Evolutionary conservation across 2,329 filamentous ascomycete genomes (phyloP).

Genomic region (Pseudocercospora pini-densiflorae): DNA sequence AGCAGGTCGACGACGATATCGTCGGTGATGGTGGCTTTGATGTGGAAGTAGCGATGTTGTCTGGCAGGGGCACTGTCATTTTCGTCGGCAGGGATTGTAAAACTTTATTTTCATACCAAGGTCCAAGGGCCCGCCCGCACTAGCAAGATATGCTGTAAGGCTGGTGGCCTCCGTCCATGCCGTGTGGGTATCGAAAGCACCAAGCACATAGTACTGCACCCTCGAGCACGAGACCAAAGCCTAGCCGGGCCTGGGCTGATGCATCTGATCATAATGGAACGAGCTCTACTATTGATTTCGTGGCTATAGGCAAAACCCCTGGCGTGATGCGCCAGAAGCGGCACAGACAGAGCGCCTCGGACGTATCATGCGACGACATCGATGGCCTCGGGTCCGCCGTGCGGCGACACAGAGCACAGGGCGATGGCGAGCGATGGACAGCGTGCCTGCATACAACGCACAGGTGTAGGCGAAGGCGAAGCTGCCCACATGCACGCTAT

Average conservation of each 20-base stretch:
- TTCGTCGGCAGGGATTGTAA: background rate
- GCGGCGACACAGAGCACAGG: background rate
- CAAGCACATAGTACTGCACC: background rate
- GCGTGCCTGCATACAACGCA: background rate
- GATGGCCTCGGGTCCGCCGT: background rate
- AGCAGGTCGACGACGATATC: conserved; percentile 5
- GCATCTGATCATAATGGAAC: background rate
- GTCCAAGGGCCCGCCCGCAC: background rate
- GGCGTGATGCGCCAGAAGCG: background rate
- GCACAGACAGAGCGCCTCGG: background rate
- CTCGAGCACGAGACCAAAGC: background rate
- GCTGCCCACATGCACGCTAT: background rate
- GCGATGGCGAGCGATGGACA: background rate
- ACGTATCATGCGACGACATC: background rate
- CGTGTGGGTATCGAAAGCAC: too few relatives aligned
- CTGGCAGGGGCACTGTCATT: background rate
- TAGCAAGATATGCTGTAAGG: background rate
- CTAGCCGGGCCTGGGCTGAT: background rate
- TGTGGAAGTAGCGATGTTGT: background rate
- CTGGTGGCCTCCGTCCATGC: too few relatives aligned
- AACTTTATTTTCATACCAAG: background rate
- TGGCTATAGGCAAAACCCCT: background rate
- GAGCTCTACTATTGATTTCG: background rate
- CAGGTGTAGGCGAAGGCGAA: background rate
- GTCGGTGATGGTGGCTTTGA: conserved; percentile 6